Base-by-base conservation (phyloP, 306 rosid genomes). In the barrel medic (Medicago truncatula) region DNA sequence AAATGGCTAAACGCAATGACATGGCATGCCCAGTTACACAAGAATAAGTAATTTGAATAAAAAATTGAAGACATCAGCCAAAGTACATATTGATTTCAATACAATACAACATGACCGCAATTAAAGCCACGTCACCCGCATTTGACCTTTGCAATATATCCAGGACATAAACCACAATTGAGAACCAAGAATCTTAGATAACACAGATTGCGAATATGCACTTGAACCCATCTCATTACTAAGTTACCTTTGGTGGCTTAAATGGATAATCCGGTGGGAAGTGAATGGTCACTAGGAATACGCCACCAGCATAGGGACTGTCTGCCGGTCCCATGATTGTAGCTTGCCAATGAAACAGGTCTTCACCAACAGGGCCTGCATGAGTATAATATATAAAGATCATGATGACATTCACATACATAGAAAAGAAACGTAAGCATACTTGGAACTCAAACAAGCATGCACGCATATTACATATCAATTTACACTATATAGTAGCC, bases 211-310 rank as follows among this genome's bases (percentile, higher is more conserved):
- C n/a, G 7, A 57, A 57, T 50, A 50, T n/a, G 20, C 9, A 50
- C 20, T 6, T 50, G 20, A 50, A 50, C 8, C 50, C 56, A 50
- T 50, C 7, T 15, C 2, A 3, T 50, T 50, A n/a, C 63, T 58
- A 58, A 69, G 34, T 70, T 75, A 86, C 90, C 90, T 86, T 86
- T 16, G 90, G 90, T 13, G 90, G 90, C 65, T 86, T 86, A 60
- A 86, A 84, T 57, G 90, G 90, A 81, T 86, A 86, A 79, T 86
- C 90, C 5, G 90, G 90, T 31, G 90, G 90, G 79, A 86, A 86
- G 69, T 86, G 84, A 61, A 86, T 83, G 57, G 66, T 75, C 17
- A 86, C 87, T 20, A 83, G 75, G 76, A 86, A 86, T 64, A 86
- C 87, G 62, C 90, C 90, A 4, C 90, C 90, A 46, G 86, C 82